Conservation (phyloP, 768 basidiomycete species). For the Strobilomyces confusus region DNA sequence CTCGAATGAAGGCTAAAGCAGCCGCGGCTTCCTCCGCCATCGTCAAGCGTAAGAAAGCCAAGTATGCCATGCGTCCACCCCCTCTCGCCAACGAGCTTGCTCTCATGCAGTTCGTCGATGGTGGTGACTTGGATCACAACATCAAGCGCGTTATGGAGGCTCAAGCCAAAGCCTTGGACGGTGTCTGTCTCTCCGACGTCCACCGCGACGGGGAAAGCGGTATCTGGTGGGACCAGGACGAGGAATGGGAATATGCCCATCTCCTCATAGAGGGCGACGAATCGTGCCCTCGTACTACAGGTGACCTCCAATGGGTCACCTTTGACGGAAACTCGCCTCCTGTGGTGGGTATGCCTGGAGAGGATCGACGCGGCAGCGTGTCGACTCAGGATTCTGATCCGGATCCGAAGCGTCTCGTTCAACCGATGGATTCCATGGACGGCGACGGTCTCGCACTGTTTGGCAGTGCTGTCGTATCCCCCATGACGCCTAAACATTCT, state of each 20-base stretch:
- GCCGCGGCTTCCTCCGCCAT: slow-evolving; percentile 30
- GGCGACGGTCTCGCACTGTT: slow-evolving; percentile 36
- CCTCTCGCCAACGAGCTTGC: slow-evolving; percentile 64
- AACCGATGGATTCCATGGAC: slow-evolving; percentile 28
- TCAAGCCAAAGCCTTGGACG: slow-evolving; percentile 46
- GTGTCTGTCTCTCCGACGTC: slow-evolving; percentile 42
- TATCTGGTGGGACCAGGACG: slow-evolving; percentile 69
- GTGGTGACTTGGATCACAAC: slow-evolving; percentile 55
- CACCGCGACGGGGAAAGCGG: slow-evolving; percentile 59
- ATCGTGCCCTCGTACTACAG: slow-evolving; percentile 19
- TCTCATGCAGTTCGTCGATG: slow-evolving; percentile 65
- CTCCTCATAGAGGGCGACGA: slow-evolving; percentile 44
- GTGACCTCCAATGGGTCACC: slow-evolving; percentile 42
- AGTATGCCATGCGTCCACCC: slow-evolving; percentile 42
- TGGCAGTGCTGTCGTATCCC: slow-evolving; percentile 24
- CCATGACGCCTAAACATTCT: slow-evolving; percentile 28
- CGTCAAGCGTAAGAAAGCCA: slow-evolving; percentile 49
- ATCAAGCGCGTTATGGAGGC: slow-evolving; percentile 51
- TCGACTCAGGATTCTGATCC: slow-evolving; percentile 55
- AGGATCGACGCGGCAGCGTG: slow-evolving; percentile 41
- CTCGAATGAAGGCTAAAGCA: slow-evolving; percentile 19
- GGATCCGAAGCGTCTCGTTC: slow-evolving; percentile 46
- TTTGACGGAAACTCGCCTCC: slow-evolving; percentile 31
- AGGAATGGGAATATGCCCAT: slow-evolving; percentile 64
- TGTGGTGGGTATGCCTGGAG: slow-evolving; percentile 8